These are phyloP conservation scores for Ustilago tritici DNA, from an alignment of 1,284 basidiomycete species.

Conservation along the genomic window DNA sequence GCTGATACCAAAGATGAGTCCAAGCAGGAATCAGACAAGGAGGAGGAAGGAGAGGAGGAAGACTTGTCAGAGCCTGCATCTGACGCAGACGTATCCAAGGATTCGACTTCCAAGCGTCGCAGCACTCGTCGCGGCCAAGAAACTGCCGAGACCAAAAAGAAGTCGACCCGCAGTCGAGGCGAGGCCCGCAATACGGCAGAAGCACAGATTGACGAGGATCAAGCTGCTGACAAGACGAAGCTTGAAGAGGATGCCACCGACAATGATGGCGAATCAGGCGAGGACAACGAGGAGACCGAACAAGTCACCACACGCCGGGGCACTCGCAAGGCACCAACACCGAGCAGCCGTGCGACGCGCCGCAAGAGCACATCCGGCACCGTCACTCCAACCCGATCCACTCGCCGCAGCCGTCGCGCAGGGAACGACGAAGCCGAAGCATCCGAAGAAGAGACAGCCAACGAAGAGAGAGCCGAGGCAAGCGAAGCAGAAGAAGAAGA, in stretches of 20 bases:
- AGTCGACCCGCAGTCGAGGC: slow-evolving; percentile 15
- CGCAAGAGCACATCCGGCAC: slow-evolving; percentile 42
- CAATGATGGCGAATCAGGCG: slow-evolving; percentile 47
- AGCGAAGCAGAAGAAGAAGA: slow-evolving; percentile 25
- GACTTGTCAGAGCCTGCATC: slow-evolving; percentile 45
- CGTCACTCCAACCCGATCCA: slow-evolving; percentile 40
- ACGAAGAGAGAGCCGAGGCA: slow-evolving; percentile 22
- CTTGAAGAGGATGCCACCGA: slow-evolving; percentile 27
- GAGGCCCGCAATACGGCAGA: slow-evolving; percentile 34
- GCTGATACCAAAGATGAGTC: slow-evolving; percentile 5
- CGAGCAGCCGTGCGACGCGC: slow-evolving; percentile 11
- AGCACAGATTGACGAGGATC: slow-evolving; percentile 28
- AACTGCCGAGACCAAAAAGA: slow-evolving; percentile 17
- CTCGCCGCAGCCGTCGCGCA: slow-evolving; percentile 35
- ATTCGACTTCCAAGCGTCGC: slow-evolving; percentile 32
- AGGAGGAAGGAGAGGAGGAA: slow-evolving; percentile 26
- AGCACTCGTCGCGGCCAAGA: slow-evolving; percentile 29
- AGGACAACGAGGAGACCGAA: slow-evolving; percentile 55
- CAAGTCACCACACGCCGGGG: slow-evolving; percentile 37
- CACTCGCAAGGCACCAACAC: slow-evolving; percentile 34
- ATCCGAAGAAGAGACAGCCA: slow-evolving; percentile 28
- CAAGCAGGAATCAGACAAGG: slow-evolving; percentile 15
- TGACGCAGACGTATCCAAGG: slow-evolving; percentile 34
- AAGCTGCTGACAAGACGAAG: slow-evolving; percentile 10
- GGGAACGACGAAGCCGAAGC: slow-evolving; percentile 25